phyloP scores from a whole-genome alignment of 108 stramenopile species.

The Skeletonema tropicum region DNA sequence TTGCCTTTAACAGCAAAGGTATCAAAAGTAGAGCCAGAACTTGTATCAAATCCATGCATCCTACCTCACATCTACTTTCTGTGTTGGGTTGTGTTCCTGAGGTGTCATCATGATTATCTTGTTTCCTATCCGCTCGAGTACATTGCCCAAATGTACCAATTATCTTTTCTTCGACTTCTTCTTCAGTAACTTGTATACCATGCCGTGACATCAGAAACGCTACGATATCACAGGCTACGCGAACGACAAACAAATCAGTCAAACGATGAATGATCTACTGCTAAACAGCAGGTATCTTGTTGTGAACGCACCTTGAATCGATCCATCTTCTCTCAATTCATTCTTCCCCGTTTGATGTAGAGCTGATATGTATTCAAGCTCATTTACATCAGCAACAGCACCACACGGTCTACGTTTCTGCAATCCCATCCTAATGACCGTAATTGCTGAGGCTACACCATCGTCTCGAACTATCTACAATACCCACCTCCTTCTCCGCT shows the following conservation, averaged over 20 bases:
- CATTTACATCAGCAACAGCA: conserved; percentile 60
- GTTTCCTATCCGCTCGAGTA: conserved; percentile 13
- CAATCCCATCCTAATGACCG: conserved; percentile 17
- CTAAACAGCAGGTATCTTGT: too few species aligned
- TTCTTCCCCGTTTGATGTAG: conserved; percentile 45
- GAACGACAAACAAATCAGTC: neutral
- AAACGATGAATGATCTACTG: too few species aligned
- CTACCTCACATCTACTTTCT: neutral
- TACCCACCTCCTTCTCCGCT: too few species aligned
- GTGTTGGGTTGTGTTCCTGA: conserved; percentile 1
- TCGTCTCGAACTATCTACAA: too few species aligned
- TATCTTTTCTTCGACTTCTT: conserved; percentile 50
- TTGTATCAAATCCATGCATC: conserved; percentile 39
- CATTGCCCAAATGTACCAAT: conserved; percentile 51
- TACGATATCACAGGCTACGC: conserved; percentile 33
- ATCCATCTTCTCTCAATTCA: conserved; percentile 43
- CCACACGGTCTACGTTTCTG: conserved; percentile 43
- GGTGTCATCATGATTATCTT: conserved; percentile 2
- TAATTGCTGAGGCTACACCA: too few species aligned
- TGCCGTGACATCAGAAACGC: conserved; percentile 57
- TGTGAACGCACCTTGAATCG: conserved; percentile 25
- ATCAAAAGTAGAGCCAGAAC: conserved; percentile 57
- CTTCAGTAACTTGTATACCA: conserved; percentile 55
- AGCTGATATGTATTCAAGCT: conserved; percentile 68
- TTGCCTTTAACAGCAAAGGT: conserved; percentile 55